Percentiles rank a stretch among this genome's conserved stretches.
Evolutionary conservation across 257 asterid species (phyloP).

Genomic region (Salvia hispanica): DNA sequence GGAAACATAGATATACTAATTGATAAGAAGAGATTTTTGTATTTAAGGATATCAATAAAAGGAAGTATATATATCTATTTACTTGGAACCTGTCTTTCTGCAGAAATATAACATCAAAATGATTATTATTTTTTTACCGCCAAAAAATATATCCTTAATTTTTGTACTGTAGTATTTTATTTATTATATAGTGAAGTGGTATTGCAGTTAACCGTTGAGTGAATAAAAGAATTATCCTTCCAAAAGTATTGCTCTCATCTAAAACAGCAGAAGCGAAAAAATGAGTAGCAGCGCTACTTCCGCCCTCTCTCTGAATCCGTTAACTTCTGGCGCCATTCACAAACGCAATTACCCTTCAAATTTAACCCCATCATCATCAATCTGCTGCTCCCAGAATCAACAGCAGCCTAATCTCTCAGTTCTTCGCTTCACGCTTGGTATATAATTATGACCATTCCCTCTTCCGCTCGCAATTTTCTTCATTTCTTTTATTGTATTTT

Average conservation of each 20-base stretch:
- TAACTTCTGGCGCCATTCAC: conserved; percentile 26
- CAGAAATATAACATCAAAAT: too few relatives aligned
- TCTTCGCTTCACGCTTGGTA: conserved; percentile 95
- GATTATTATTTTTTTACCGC: too few relatives aligned
- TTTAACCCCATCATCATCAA: conserved; percentile 28
- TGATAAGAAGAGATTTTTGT: too few relatives aligned
- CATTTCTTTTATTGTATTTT: not conserved
- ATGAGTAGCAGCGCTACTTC: conserved; percentile 25
- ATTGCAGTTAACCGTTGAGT: too few relatives aligned
- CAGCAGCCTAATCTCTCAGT: conserved; percentile 81
- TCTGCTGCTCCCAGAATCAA: conserved; percentile 44
- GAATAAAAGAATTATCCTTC: too few relatives aligned
- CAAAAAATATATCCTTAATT: too few relatives aligned
- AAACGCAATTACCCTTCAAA: conserved; percentile 31
- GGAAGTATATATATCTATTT: too few relatives aligned
- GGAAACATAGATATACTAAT: too few relatives aligned
- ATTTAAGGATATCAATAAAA: too few relatives aligned
- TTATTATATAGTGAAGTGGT: too few relatives aligned
- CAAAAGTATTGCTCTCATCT: not conserved
- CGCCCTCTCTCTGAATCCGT: conserved; percentile 29
- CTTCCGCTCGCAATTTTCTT: not conserved
- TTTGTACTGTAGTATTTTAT: too few relatives aligned
- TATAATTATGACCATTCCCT: not conserved
- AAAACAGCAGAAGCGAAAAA: conserved; percentile 8
- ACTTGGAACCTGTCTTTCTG: too few relatives aligned